A percentile compares a stretch with the other conserved stretches of the same genome.
Conservation (phyloP, 768 basidiomycete species). For the Pleurotus citrinopileatus region DNA sequence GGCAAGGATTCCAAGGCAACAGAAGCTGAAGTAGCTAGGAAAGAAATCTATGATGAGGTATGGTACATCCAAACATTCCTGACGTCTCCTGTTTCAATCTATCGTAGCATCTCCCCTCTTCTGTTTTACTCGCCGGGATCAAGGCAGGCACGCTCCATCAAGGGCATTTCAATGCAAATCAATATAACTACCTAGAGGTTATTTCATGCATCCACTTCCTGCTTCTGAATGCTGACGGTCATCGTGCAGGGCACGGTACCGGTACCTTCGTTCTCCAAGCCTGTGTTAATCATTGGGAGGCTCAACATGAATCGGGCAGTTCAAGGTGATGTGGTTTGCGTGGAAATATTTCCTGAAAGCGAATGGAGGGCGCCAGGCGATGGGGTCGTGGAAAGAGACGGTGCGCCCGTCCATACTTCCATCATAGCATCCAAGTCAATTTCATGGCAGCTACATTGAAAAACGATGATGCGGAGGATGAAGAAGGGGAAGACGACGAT, state of each 20-base stretch:
- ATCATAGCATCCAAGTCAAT: background rate
- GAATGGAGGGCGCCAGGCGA: constrained; percentile 94
- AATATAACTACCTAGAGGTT: constrained; percentile 94
- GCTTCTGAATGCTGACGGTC: background rate
- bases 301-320: constrained; percentile 96
- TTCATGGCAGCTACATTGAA: constrained; percentile 63
- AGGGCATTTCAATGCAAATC: constrained; percentile 93
- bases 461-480: constrained; percentile 84
- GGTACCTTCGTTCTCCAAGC: constrained; percentile 66
- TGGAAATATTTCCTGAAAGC: constrained; percentile 80
- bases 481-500: constrained; percentile 53
- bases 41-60: constrained; percentile 76
- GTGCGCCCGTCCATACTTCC: constrained; percentile 43
- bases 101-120: constrained; percentile 46
- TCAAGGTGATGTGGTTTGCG: constrained; percentile 88
- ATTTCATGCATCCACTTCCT: constrained; percentile 16
- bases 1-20: constrained; percentile 51
- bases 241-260: constrained; percentile 69
- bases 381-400: constrained; percentile 92
- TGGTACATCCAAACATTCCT: constrained; percentile 18
- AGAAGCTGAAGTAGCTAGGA: constrained; percentile 46
- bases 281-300: constrained; percentile 81
- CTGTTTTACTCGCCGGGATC: constrained; percentile 74
- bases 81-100: background rate
- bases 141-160: constrained; percentile 84